Evolutionary conservation across 192 early-diverging fungal species (phyloP), one percentile per base, ranked within the genome.

Genomic region (Obelidium mucronatum): DNA sequence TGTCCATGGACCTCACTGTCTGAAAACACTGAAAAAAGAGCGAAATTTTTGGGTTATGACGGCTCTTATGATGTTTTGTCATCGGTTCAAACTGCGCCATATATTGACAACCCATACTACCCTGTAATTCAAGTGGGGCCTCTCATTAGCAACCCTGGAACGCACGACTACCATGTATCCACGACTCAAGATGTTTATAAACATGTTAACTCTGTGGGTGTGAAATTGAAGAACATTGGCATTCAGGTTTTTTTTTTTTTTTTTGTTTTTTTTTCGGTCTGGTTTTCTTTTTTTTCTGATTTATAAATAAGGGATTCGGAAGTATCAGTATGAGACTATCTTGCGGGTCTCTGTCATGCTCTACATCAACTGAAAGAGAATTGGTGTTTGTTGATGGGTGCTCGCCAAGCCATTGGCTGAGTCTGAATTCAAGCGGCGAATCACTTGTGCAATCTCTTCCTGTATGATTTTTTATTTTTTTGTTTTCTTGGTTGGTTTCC

Each of bases 391-490:
- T 67, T 28, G 51, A 76, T 40, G 51, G 52, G 11, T 76, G 74
- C 31, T 67, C 74, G 28, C 74, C 74, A 15, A 67, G 51, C 22
- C 26, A 63, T 55, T 24, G 22, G 1, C 24, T 76, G 1, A 51
- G 24, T 8, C 24, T 67, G 6, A 33, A 51, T 8, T 67, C 53
- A 31, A 6, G 28, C 3, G 59, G n/a, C 42, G 66, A 48, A 22
- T 52, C 65, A 1, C 22, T 53, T 26, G 39, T 77, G 67, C 28
- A 71, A 62, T 35, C 1, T 42, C 68, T 77, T 26, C 76, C 76
- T 3, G 76, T 79, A 6, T 24, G 55, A 17, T 3, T 52, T 56
- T n/a, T 61, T n/a, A 39, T 61, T 60, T 31, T 81, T 84, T 39
- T 88, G 78, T 53, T 87, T n/a, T n/a, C n/a, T n/a, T n/a, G n/a